Percentiles rank a stretch among this genome's conserved stretches.
Evolutionary conservation across 2,329 filamentous ascomycete genomes (phyloP).

Genomic region (Neopestalotiopsis sp.): DNA sequence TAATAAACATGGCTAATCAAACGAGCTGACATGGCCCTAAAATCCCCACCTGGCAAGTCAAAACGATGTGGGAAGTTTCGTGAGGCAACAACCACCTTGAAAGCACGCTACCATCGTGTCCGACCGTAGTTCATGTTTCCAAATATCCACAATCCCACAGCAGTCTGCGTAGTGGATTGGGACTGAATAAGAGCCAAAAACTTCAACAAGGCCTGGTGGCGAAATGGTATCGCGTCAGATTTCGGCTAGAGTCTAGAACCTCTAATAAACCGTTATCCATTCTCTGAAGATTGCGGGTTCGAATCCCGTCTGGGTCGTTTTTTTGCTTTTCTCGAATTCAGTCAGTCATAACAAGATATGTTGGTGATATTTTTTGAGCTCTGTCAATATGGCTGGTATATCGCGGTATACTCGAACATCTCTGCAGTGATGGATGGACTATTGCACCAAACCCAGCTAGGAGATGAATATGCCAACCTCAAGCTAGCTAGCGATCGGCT

Average conservation of each 20-base stretch:
- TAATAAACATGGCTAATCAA: too few relatives aligned
- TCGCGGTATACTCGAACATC: too few relatives aligned
- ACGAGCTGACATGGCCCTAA: too few relatives aligned
- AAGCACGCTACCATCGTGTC: neutral
- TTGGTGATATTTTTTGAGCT: too few relatives aligned
- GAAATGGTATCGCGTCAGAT: slow-evolving; percentile 18
- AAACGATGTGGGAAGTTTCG: too few relatives aligned
- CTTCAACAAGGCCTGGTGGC: slow-evolving; percentile 12
- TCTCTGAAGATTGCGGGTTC: slow-evolving; percentile 18
- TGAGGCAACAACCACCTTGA: too few relatives aligned
- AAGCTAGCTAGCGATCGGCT: too few relatives aligned
- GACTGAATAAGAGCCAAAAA: neutral
- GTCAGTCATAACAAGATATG: too few relatives aligned
- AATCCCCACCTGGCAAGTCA: neutral
- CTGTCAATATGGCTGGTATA: too few relatives aligned
- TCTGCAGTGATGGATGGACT: too few relatives aligned
- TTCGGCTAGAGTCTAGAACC: slow-evolving; percentile 2
- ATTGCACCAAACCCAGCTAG: too few relatives aligned
- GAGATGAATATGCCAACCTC: too few relatives aligned
- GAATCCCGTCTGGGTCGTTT: slow-evolving; percentile 15
- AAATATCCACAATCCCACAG: neutral
- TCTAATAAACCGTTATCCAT: neutral
- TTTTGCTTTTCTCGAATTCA: neutral
- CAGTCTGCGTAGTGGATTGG: neutral
- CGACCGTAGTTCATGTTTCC: neutral